Conservation (phyloP, 73 alveolate genomes). For the Symbiodinium pilosum region DNA sequence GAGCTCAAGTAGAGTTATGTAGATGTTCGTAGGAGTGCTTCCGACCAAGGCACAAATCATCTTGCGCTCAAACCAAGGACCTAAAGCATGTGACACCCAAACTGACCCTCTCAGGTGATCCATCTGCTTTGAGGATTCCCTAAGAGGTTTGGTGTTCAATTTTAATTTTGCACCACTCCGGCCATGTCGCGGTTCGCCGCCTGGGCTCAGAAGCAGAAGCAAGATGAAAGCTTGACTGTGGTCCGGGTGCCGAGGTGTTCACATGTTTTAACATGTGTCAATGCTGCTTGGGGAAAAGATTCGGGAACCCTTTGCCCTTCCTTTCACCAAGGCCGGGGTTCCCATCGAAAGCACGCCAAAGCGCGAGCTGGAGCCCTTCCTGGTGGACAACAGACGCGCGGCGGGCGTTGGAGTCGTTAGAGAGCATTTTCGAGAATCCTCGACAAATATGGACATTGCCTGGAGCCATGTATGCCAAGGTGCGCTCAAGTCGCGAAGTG, state of each 20-base stretch:
- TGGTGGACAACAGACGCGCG: constrained; percentile 78
- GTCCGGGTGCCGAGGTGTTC: neutral
- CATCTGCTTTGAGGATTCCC: too few relatives aligned
- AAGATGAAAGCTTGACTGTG: neutral
- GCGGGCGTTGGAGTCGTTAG: neutral
- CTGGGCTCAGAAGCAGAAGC: constrained; percentile 37
- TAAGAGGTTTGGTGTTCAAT: too few relatives aligned
- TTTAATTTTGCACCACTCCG: too few relatives aligned
- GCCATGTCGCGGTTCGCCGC: constrained; percentile 75
- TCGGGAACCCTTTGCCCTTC: neutral
- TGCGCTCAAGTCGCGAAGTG: constrained; percentile 26
- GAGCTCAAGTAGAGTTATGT: too few relatives aligned
- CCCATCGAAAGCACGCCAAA: constrained; percentile 45
- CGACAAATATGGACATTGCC: neutral
- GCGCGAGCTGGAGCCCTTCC: constrained; percentile 18
- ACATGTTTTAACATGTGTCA: neutral
- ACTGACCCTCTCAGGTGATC: too few relatives aligned
- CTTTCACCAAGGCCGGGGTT: constrained; percentile 92
- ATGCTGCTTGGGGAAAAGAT: neutral
- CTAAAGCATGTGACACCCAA: too few relatives aligned
- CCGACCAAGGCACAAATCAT: too few relatives aligned
- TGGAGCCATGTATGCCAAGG: neutral
- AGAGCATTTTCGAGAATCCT: neutral
- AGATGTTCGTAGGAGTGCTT: too few relatives aligned
- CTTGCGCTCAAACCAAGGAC: too few relatives aligned